A percentile compares a stretch with the other conserved stretches of the same genome.
Conservation (phyloP, 352 stramenopile species). For the Peronospora tabacina region DNA sequence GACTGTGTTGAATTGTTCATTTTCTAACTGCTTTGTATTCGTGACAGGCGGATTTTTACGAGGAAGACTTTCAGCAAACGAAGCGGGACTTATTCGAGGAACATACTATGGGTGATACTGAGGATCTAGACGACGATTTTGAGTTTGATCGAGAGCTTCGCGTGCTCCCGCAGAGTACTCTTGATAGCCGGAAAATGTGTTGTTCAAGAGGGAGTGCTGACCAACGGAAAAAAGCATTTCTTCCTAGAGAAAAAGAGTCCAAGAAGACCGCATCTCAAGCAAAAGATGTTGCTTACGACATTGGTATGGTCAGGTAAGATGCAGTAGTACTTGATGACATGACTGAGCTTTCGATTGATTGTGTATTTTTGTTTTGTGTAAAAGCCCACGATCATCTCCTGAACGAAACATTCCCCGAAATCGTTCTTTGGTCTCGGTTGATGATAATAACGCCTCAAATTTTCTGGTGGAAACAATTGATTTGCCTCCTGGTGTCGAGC, state of each 20-base stretch:
- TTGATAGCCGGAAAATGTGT: slow-evolving; percentile 49
- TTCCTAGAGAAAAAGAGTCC: slow-evolving; percentile 46
- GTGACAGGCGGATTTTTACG: slow-evolving; percentile 59
- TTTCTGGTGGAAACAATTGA: slow-evolving; percentile 85
- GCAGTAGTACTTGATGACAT: neutral
- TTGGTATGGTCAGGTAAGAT: slow-evolving; percentile 66
- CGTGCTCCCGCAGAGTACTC: slow-evolving; percentile 37
- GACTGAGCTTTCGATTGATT: slow-evolving; percentile 1
- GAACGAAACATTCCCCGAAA: slow-evolving; percentile 50
- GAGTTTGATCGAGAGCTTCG: slow-evolving; percentile 79
- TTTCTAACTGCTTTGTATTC: slow-evolving; percentile 5
- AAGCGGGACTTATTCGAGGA: slow-evolving; percentile 81
- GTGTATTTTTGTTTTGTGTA: slow-evolving; percentile 2
- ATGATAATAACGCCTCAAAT: slow-evolving; percentile 70
- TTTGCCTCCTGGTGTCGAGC: slow-evolving; percentile 74
- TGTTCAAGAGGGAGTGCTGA: slow-evolving; percentile 29
- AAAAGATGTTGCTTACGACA: slow-evolving; percentile 63
- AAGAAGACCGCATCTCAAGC: slow-evolving; percentile 44
- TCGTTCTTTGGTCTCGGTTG: slow-evolving; percentile 32
- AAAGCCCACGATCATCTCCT: slow-evolving; percentile 68
- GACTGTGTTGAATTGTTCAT: neutral
- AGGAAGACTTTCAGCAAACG: slow-evolving; percentile 57
- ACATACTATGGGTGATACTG: slow-evolving; percentile 55
- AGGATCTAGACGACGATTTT: slow-evolving; percentile 85
- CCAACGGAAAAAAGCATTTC: slow-evolving; percentile 38